A percentile compares a stretch with the other conserved stretches of the same genome.
Evolutionary conservation across 805 yeast species (phyloP).

Genomic region (Lipomyces japonicus): DNA sequence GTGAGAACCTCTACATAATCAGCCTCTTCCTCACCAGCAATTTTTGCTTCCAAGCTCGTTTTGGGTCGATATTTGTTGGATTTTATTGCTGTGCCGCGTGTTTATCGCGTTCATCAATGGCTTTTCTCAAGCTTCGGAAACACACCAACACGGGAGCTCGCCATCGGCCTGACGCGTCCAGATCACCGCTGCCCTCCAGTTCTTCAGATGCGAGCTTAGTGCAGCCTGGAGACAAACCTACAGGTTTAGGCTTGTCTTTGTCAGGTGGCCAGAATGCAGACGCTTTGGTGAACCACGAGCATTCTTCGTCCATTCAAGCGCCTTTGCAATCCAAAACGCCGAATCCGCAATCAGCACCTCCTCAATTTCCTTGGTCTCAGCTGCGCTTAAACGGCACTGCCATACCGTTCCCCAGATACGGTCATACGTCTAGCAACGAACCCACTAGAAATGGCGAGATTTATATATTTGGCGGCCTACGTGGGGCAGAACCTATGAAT

Average conservation of each 20-base stretch:
- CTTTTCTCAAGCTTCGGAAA: conserved; percentile 7
- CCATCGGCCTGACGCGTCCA: conserved; percentile 2
- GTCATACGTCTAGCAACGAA: conserved; percentile 70
- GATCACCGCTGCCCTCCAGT: neutral
- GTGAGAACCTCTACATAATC: too few species aligned
- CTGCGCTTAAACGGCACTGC: conserved; percentile 3
- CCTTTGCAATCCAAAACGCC: too few species aligned
- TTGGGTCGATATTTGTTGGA: neutral
- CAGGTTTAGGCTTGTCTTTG: too few species aligned
- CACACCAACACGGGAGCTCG: conserved; percentile 2
- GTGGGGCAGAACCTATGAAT: conserved; percentile 78
- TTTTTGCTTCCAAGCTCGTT: too few species aligned
- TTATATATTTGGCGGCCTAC: conserved; percentile 90
- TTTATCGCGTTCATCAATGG: conserved; percentile 5
- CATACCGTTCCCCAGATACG: conserved; percentile 84
- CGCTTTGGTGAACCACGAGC: too few species aligned
- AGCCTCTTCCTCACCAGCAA: too few species aligned
- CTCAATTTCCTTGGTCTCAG: conserved; percentile 22
- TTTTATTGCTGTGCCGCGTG: too few species aligned
- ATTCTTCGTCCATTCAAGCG: too few species aligned
- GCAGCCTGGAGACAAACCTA: too few species aligned
- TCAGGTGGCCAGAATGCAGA: too few species aligned
- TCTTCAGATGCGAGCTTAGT: neutral
- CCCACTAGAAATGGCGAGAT: conserved; percentile 77
- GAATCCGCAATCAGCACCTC: neutral